A percentile compares a stretch with the other conserved stretches of the same genome.
These are phyloP conservation scores for Aspergillus proliferans DNA, from an alignment of 2,329 filamentous ascomycete species.

Conservation along the genomic window DNA sequence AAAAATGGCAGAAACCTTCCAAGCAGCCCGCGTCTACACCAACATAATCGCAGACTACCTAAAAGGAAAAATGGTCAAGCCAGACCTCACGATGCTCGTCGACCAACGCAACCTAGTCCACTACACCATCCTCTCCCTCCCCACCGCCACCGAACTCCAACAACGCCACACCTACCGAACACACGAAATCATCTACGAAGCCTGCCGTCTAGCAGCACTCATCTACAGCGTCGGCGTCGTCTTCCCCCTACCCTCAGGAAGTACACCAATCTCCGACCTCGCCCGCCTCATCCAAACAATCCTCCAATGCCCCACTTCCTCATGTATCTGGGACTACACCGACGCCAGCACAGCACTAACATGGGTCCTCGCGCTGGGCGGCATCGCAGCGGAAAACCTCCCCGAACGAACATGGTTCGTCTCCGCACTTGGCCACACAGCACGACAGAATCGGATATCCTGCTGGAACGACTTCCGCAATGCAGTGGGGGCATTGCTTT, in stretches of 20 bases:
- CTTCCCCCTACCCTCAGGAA: slow-evolving; percentile 35
- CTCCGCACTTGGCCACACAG: slow-evolving; percentile 16
- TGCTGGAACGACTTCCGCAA: slow-evolving; percentile 23
- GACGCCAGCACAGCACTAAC: slow-evolving; percentile 22
- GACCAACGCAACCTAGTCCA: slow-evolving; percentile 38
- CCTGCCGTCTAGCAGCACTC: slow-evolving; percentile 29
- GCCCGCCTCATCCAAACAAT: slow-evolving; percentile 19
- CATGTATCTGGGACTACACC: slow-evolving; percentile 20
- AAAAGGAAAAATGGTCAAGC: slow-evolving; percentile 5
- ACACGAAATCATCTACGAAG: slow-evolving; percentile 26
- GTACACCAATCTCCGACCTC: slow-evolving; percentile 28
- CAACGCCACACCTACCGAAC: slow-evolving; percentile 13
- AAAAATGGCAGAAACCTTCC: slow-evolving; percentile 25
- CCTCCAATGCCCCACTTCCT: slow-evolving; percentile 17
- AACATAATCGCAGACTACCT: slow-evolving; percentile 21
- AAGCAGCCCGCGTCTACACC: slow-evolving; percentile 27
- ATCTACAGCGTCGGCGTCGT: slow-evolving; percentile 35
- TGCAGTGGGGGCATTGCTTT: slow-evolving; percentile 23
- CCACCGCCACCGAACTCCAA: slow-evolving; percentile 17
- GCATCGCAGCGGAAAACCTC: slow-evolving; percentile 30
- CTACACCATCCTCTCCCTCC: slow-evolving; percentile 28
- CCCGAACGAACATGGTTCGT: slow-evolving; percentile 30
- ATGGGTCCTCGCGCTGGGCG: slow-evolving; percentile 34
- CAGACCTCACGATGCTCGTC: slow-evolving; percentile 19
- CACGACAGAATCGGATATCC: slow-evolving; percentile 12